Base-by-base conservation (phyloP, 2,329 filamentous ascomycete species). In the Fusarium coffeatum region DNA sequence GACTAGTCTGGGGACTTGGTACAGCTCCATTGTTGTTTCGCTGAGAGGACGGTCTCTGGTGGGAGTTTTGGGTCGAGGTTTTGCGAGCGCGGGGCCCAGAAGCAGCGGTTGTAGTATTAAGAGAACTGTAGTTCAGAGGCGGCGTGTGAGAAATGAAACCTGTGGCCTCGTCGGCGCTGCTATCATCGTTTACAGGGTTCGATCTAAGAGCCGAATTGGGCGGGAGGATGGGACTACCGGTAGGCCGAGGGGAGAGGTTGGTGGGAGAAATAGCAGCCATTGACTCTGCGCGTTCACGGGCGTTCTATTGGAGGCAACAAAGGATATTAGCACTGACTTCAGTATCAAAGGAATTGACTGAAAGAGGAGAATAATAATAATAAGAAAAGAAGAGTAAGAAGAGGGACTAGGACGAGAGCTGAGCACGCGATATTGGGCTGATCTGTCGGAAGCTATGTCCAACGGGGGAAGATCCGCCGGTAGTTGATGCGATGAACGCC, bases 271-370 rank as follows among this genome's bases (percentile, higher is more conserved):
- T 75, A 55, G 72, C 50, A 46, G 75, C 76, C 79, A 84, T 83
- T 46, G 74, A 78, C 70, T 81, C 76, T 72, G 82, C 82, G 55
- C 83, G 83, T 71, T 80, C 78, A 72, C 80, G 80, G 42, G 79
- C 83, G 66, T 73, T 80, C 83, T 85, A 59, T 59, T 5, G 12
- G n/a, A 22, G 20, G 42, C 7, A 13, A 37, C 43, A 49, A 43
- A 42, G 32, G 45, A 46, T 22, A 50, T 74, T 40, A 76, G 63
- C 54, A 23, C 10, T 45, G 23, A 27, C 25, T 43, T 30, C n/a
- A n/a, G 25, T 20, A 37, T 40, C 18, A 13, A 41, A n/a, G 23
- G 25, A 40, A 27, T 46, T 32, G 18, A 25, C 10, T 41, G 25
- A 27, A 25, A 2, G 15, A 45, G 20, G 41, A 20, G n/a, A 18